Evolutionary conservation across 257 asterid genomes (phyloP).

Genomic region (Solanum gracilifrons): DNA sequence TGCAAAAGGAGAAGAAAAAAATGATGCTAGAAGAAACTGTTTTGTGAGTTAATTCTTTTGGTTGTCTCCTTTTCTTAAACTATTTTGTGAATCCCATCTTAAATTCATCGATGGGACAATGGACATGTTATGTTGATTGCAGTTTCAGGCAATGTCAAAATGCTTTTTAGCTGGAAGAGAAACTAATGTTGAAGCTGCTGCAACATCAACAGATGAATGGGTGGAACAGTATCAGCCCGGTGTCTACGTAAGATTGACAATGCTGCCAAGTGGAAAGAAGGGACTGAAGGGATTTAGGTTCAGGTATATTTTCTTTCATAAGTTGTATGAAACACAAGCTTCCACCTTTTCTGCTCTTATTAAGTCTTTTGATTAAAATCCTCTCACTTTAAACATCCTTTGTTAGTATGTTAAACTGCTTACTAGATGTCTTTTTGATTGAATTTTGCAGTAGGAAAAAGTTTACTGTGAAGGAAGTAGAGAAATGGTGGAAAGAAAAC

Average conservation of each 20-base stretch:
- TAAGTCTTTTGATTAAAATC: neutral
- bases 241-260: conserved; percentile 15
- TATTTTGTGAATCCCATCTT: neutral
- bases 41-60: neutral
- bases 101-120: neutral
- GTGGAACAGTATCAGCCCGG: conserved; percentile 16
- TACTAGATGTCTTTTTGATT: neutral
- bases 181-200: conserved; percentile 7
- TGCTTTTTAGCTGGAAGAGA: conserved; percentile 5
- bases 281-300: conserved; percentile 24
- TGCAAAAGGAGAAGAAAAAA: neutral
- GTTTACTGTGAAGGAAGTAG: conserved; percentile 24
- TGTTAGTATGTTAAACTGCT: neutral
- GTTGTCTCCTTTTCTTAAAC: neutral
- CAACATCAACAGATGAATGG: neutral
- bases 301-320: conserved; percentile 17
- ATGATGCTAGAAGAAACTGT: neutral
- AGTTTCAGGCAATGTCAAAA: conserved; percentile 25
- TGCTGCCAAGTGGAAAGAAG: conserved; percentile 17
- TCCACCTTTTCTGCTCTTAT: neutral
- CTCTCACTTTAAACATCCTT: neutral
- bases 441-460: conserved; percentile 25
- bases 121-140: neutral
- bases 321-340: neutral
- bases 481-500: conserved; percentile 41